These are phyloP conservation scores for Adansonia grandidieri DNA, from an alignment of 441 rosid species.

Conservation along the genomic window DNA sequence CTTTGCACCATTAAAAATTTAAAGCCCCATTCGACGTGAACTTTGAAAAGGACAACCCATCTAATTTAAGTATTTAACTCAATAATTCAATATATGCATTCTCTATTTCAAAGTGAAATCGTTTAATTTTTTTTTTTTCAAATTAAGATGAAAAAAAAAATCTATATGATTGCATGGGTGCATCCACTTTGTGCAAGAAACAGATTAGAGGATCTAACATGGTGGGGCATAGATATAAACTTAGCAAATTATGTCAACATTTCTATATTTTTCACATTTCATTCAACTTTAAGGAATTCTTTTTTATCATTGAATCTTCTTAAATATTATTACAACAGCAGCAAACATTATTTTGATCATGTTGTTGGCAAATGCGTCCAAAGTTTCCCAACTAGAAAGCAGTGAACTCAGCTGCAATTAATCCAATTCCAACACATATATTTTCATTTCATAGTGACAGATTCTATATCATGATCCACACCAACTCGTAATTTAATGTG, in stretches of 20 bases:
- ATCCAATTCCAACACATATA: neutral
- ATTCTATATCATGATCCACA: too few relatives aligned
- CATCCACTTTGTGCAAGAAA: neutral
- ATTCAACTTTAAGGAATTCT: neutral
- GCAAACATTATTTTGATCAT: conserved; percentile 7
- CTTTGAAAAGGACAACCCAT: neutral
- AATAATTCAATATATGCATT: too few relatives aligned
- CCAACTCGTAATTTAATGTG: too few relatives aligned
- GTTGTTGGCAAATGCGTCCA: conserved; percentile 10
- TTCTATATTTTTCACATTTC: neutral
- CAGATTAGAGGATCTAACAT: conserved; percentile 3
- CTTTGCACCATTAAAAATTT: conserved; percentile 12
- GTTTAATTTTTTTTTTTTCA: too few relatives aligned
- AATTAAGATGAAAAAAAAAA: neutral
- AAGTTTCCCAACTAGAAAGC: conserved; percentile 19
- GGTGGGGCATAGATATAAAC: conserved; percentile 20
- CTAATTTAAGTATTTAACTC: neutral
- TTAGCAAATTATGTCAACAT: neutral
- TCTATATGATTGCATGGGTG: neutral
- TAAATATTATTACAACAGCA: neutral
- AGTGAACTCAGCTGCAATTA: neutral
- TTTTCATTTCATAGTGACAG: too few relatives aligned
- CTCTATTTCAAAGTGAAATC: too few relatives aligned
- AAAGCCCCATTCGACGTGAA: neutral
- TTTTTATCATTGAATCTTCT: too few relatives aligned